Evolutionary conservation across 176 grass and related monocot species (phyloP).

Genomic region (Oropetium thomaeum): DNA sequence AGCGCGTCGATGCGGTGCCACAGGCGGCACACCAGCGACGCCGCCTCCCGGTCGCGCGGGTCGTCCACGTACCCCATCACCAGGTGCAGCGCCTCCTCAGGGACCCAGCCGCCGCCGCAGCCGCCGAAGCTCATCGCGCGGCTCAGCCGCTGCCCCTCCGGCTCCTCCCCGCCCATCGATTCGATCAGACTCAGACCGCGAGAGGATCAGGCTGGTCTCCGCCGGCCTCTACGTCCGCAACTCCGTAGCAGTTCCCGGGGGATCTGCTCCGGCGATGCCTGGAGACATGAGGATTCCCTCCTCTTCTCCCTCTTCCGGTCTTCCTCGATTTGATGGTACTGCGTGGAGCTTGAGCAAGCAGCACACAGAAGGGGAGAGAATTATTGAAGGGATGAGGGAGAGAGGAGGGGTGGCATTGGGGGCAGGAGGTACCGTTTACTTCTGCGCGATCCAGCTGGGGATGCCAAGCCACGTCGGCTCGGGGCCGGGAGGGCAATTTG

Average conservation of each 20-base stretch:
- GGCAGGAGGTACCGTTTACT: slow-evolving; percentile 18
- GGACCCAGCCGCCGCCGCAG: slow-evolving; percentile 27
- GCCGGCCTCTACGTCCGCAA: background rate
- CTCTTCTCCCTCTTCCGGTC: background rate
- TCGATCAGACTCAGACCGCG: background rate
- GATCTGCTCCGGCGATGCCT: slow-evolving; percentile 25
- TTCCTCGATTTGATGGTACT: background rate
- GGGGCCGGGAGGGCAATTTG: slow-evolving; percentile 14
- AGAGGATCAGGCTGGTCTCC: background rate
- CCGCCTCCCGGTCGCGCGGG: slow-evolving; percentile 68
- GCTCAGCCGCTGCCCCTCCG: slow-evolving; percentile 36
- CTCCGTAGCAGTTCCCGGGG: background rate
- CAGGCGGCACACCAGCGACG: slow-evolving; percentile 61
- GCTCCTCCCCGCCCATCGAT: slow-evolving; percentile 53
- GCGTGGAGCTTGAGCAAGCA: background rate
- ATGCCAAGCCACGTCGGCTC: slow-evolving; percentile 47
- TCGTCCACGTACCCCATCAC: slow-evolving; percentile 66
- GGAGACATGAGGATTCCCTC: slow-evolving; percentile 28
- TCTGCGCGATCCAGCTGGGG: slow-evolving; percentile 45
- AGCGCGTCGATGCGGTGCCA: slow-evolving; percentile 75
- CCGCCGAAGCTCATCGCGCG: slow-evolving; percentile 39
- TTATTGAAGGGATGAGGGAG: slow-evolving; percentile 44
- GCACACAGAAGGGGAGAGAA: slow-evolving; percentile 7
- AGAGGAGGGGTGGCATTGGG: slow-evolving; percentile 14
- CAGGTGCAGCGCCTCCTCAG: slow-evolving; percentile 69